A percentile compares a stretch with the other conserved stretches of the same genome.
Evolutionary conservation across 345 rosid species (phyloP).

Genomic region (Boechera divaricarpa): DNA sequence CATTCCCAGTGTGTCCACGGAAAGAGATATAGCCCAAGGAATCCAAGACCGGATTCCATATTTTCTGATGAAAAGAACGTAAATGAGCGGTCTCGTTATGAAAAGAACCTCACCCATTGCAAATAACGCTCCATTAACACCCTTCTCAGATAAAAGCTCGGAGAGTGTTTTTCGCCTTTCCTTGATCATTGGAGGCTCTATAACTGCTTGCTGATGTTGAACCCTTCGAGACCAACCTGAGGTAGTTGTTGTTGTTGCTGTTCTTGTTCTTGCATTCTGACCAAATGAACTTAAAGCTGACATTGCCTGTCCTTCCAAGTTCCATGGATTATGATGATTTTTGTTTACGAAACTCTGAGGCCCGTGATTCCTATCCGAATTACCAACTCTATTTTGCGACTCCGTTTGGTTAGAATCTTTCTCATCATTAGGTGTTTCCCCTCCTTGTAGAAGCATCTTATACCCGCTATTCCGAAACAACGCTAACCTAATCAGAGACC

Average conservation of each 20-base stretch:
- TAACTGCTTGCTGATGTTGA: slow-evolving; percentile 67
- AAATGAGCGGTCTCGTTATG: slow-evolving; percentile 86
- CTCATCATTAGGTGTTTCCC: slow-evolving; percentile 73
- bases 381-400: slow-evolving; percentile 46
- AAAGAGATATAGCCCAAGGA: slow-evolving; percentile 90
- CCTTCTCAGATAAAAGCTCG: slow-evolving; percentile 68
- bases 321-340: slow-evolving; percentile 56
- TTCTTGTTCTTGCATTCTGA: slow-evolving; percentile 65
- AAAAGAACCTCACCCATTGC: slow-evolving; percentile 74
- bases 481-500: slow-evolving; percentile 75
- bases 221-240: slow-evolving; percentile 63
- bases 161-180: slow-evolving; percentile 54
- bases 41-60: slow-evolving; percentile 85
- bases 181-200: slow-evolving; percentile 54
- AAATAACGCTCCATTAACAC: slow-evolving; percentile 65
- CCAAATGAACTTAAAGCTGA: slow-evolving; percentile 80
- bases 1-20: slow-evolving; percentile 63
- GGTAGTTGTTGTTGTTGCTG: slow-evolving; percentile 41
- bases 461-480: slow-evolving; percentile 75
- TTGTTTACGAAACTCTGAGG: slow-evolving; percentile 42
- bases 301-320: slow-evolving; percentile 80
- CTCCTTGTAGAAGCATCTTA: slow-evolving; percentile 95
- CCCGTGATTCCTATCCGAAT: slow-evolving; percentile 42
- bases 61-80: slow-evolving; percentile 83
- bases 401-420: slow-evolving; percentile 47